These are phyloP conservation scores for Pseudocercospora pini-densiflorae DNA, from an alignment of 2,329 filamentous ascomycete species.

Conservation along the genomic window DNA sequence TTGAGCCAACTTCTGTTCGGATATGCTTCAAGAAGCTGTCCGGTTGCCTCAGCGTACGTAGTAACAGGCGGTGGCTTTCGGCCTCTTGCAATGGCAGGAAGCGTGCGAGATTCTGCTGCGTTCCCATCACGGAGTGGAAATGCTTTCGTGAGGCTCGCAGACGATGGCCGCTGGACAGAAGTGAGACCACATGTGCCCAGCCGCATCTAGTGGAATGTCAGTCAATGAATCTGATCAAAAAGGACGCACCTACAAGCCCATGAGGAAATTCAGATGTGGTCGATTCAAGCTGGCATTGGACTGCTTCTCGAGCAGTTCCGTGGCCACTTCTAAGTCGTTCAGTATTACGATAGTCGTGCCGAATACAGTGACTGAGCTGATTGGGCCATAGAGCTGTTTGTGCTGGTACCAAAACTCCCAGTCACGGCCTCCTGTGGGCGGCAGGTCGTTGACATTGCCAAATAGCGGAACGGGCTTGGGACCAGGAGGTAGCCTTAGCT, in stretches of 20 bases:
- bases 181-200: slow-evolving; percentile 41
- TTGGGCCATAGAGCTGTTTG: slow-evolving; percentile 40
- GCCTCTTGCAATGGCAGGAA: slow-evolving; percentile 51
- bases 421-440: slow-evolving; percentile 38
- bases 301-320: slow-evolving; percentile 46
- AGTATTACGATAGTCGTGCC: slow-evolving; percentile 50
- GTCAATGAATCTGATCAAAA: no score
- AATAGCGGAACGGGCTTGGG: slow-evolving; percentile 30
- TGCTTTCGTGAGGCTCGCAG: slow-evolving; percentile 49
- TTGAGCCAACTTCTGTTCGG: slow-evolving; percentile 44
- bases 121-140: slow-evolving; percentile 52
- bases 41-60: slow-evolving; percentile 46
- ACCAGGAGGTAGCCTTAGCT: slow-evolving; percentile 28
- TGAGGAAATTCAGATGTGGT: slow-evolving; percentile 34
- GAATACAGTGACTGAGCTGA: slow-evolving; percentile 48
- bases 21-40: slow-evolving; percentile 48
- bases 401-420: slow-evolving; percentile 50
- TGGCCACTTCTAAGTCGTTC: slow-evolving; percentile 43
- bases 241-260: slow-evolving; percentile 9
- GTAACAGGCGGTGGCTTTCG: slow-evolving; percentile 51
- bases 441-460: slow-evolving; percentile 32
- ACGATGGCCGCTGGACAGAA: slow-evolving; percentile 8
- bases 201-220: slow-evolving; percentile 33
- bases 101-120: slow-evolving; percentile 44
- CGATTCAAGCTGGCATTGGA: slow-evolving; percentile 44